Base-by-base conservation (phyloP, 331 rosid species). In the Acacia concinna region DNA sequence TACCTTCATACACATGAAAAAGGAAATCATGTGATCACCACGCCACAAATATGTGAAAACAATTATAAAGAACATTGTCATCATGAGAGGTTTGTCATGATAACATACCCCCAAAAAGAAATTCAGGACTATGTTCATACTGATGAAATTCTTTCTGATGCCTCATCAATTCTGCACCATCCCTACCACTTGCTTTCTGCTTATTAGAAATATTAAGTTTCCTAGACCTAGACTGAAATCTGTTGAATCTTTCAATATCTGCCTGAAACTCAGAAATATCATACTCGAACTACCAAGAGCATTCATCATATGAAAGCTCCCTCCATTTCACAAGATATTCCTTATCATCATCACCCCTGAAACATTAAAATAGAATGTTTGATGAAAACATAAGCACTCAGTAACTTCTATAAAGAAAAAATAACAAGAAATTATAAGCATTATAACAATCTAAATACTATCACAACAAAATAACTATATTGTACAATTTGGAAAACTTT, bases 221-320 rank as follows among this genome's bases (percentile, higher is more conserved):
- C 52, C 75, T 56, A 40, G 83, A 65, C 83, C 86, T 87, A 67
- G 90, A 91, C 86, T 88, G 93, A 41, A 87, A 75, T 82, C 54
- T 91, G 40, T 88, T 80, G 78, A 87, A 91, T 78, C 71, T 88
- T 41, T 89, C 91, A 68, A 91, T 91, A 78, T 91, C 93, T 0
- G 89, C 88, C 81, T 85, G 90, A 84, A 91, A 91, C 43, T 92
- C 85, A 76, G 90, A 85, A 79, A 91, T 88, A 84, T 91, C 96
- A 0, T 87, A 82, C 60, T 88, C 96, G 14, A 68, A 84, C 71
- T 91, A 93, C 96, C 96, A 91, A 79, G 78, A 85, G 81, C 93
- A 88, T 67, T 88, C 96, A 78, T 91, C 96, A 44, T 91, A 91
- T 8, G 88, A 1, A 82, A 91, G 92, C 84, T 91, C 96, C 76